phyloP scores from a whole-genome alignment of 2,329 filamentous ascomycete species.

The Trichocomaceae sp. region DNA sequence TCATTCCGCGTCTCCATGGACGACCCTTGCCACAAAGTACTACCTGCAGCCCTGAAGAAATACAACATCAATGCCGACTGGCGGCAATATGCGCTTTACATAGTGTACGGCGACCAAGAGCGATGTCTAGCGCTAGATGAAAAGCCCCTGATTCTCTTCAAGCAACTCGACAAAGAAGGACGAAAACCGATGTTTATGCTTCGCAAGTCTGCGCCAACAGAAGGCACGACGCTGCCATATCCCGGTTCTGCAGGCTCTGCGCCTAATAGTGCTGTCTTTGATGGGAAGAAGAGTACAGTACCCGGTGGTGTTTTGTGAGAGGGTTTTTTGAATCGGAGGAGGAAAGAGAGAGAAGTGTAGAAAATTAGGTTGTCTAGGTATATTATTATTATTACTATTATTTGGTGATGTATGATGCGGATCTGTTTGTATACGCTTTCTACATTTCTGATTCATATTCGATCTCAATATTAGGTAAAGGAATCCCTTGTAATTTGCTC shows the following conservation, averaged over 20 bases:
- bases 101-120: conserved; percentile 98
- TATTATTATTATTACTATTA: too few relatives aligned
- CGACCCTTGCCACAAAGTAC: conserved; percentile 93
- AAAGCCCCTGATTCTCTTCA: conserved; percentile 91
- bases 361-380: background rate
- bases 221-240: conserved; percentile 25
- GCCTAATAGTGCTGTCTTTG: conserved; percentile 13
- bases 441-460: background rate
- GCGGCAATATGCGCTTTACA: conserved; percentile 95
- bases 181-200: conserved; percentile 99
- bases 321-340: background rate
- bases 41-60: conserved; percentile 91
- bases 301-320: conserved; percentile 12
- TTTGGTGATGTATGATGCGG: background rate
- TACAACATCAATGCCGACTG: conserved; percentile 98
- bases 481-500: too few relatives aligned
- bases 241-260: conserved; percentile 7
- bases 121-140: conserved; percentile 86
- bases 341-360: background rate
- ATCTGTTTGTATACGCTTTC: background rate
- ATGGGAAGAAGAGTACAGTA: conserved; percentile 12
- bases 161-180: conserved; percentile 92
- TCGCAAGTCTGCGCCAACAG: conserved; percentile 55
- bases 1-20: conserved; percentile 97
- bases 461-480: too few relatives aligned